Evolutionary conservation across 352 stramenopile genomes (phyloP).

Genomic region (Pythium aquatile): DNA sequence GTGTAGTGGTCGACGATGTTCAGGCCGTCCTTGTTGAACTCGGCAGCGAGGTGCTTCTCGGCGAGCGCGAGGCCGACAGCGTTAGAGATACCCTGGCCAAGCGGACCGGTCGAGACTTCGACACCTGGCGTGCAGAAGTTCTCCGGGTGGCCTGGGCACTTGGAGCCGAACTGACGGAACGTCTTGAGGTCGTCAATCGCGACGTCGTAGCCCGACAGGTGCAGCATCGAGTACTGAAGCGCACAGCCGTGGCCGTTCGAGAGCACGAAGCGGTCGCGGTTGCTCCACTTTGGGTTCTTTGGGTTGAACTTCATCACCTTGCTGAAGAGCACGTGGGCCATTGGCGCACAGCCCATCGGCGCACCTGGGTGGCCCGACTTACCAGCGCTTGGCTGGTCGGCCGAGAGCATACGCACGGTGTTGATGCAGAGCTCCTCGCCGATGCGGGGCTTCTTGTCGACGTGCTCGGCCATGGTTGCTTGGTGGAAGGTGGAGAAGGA

Average conservation of each 20-base stretch:
- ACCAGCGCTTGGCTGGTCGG: conserved; percentile 97
- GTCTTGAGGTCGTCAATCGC: conserved; percentile 96
- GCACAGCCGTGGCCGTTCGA: conserved; percentile 99
- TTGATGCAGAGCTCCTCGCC: conserved; percentile 94
- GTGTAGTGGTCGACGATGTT: conserved; percentile 98
- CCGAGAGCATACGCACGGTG: conserved; percentile 96
- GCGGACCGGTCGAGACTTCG: conserved; percentile 96
- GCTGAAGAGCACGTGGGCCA: conserved; percentile 97
- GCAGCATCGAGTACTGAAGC: conserved; percentile 99
- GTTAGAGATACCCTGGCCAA: conserved; percentile 98
- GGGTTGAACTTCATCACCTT: conserved; percentile 90
- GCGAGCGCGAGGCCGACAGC: conserved; percentile 97
- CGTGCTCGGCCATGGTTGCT: conserved; percentile 64
- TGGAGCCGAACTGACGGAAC: conserved; percentile 96
- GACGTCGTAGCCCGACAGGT: conserved; percentile 96
- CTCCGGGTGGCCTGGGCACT: conserved; percentile 98
- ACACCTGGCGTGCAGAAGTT: conserved; percentile 94
- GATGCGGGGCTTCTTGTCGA: conserved; percentile 81
- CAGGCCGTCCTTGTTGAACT: conserved; percentile 96
- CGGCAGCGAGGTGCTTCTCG: conserved; percentile 96
- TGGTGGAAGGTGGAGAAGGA: neutral
- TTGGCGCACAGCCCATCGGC: conserved; percentile 98
- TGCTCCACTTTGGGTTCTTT: conserved; percentile 89
- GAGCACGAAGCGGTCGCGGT: conserved; percentile 99
- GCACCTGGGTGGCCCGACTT: conserved; percentile 98